Evolutionary conservation across 2,329 filamentous ascomycete species (phyloP).

Genomic region (Aspergillus phoenicis): DNA sequence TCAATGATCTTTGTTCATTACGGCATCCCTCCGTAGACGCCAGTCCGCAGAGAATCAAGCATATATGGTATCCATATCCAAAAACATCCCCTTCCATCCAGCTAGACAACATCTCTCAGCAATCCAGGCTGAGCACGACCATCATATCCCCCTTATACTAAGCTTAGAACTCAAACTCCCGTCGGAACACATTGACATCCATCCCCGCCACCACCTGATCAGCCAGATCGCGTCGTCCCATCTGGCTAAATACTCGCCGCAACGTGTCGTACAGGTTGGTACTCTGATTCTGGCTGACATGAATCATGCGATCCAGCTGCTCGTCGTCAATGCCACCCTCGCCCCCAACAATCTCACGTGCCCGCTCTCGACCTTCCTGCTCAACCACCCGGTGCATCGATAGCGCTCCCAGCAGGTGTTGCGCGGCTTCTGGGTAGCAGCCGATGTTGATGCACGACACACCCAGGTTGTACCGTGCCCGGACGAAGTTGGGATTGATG

Average conservation of each 20-base stretch:
- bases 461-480: conserved; percentile 93
- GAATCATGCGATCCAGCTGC: conserved; percentile 82
- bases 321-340: conserved; percentile 62
- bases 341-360: conserved; percentile 73
- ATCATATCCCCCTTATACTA: background rate
- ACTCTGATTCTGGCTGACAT: conserved; percentile 80
- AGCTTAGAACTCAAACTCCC: conserved; percentile 82
- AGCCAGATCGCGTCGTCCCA: conserved; percentile 84
- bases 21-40: background rate
- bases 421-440: conserved; percentile 88
- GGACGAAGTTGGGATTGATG: conserved; percentile 92
- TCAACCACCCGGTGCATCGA: conserved; percentile 96
- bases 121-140: background rate
- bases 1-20: too few relatives aligned
- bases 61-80: conserved; percentile 2
- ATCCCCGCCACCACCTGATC: conserved; percentile 87
- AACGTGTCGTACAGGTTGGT: conserved; percentile 96
- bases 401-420: conserved; percentile 86
- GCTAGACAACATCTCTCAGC: background rate
- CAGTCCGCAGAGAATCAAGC: background rate
- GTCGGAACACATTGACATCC: conserved; percentile 84
- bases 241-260: conserved; percentile 91
- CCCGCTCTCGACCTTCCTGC: conserved; percentile 78
- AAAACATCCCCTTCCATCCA: background rate
- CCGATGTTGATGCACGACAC: conserved; percentile 98